Evolutionary conservation across 257 asterid species (phyloP).

Genomic region (Echites panduratus): DNA sequence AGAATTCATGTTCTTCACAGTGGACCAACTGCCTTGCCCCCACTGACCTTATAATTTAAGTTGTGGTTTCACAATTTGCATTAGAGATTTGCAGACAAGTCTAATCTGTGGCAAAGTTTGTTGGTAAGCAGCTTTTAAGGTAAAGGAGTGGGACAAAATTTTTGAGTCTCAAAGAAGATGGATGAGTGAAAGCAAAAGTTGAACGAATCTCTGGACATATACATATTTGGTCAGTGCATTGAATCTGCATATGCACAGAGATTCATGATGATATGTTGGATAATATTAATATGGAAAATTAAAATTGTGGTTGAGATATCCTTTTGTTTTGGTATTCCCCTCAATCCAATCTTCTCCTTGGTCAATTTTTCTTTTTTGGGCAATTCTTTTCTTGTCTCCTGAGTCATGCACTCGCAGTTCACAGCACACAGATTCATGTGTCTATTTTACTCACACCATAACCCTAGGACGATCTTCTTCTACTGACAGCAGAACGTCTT

Average conservation of each 20-base stretch:
- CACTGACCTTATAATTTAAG: background rate
- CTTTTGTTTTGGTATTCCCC: no score
- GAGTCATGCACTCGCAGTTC: no score
- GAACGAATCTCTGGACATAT: constrained; percentile 2
- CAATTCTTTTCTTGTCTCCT: no score
- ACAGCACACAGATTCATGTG: background rate
- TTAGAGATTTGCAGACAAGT: background rate
- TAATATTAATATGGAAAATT: no score
- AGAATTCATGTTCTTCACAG: no score
- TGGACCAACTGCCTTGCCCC: no score
- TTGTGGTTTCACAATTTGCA: background rate
- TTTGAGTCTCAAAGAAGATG: background rate
- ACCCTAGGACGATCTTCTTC: background rate
- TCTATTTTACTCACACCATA: background rate
- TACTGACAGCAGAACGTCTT: background rate
- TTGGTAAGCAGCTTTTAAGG: background rate
- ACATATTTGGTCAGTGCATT: constrained; percentile 13
- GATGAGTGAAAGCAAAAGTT: background rate
- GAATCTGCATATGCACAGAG: constrained; percentile 12
- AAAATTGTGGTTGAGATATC: no score
- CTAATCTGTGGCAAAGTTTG: no score
- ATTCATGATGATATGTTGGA: constrained; percentile 2
- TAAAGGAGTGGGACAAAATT: background rate
- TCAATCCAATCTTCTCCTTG: background rate
- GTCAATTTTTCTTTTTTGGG: background rate